phyloP scores from a whole-genome alignment of 2,329 filamentous ascomycete species.

The Colletotrichum sansevieriae region DNA sequence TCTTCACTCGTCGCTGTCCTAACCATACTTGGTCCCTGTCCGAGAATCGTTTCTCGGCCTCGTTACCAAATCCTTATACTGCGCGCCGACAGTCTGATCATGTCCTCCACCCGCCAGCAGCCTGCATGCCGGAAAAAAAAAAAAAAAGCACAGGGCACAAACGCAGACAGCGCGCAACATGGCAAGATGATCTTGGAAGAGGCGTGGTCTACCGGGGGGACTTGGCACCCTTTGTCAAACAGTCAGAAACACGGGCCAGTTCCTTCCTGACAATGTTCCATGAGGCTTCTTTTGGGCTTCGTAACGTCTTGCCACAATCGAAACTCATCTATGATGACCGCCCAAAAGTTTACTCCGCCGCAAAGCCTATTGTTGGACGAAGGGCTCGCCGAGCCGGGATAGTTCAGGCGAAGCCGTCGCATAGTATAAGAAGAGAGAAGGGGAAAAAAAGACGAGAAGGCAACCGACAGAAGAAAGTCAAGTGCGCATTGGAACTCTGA shows the following conservation, averaged over 20 bases:
- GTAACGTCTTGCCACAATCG: conserved; percentile 23
- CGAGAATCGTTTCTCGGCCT: not conserved
- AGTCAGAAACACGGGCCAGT: not conserved
- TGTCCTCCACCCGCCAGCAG: not conserved
- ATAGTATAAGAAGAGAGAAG: not conserved
- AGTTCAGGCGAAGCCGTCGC: conserved; percentile 10
- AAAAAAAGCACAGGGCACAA: no score
- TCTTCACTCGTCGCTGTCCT: not conserved
- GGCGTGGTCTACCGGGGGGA: not conserved
- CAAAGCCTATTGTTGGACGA: conserved; percentile 16
- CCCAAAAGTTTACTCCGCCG: not conserved
- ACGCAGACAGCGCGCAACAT: no score
- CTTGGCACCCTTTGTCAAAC: conserved; percentile 13
- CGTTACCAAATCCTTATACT: no score
- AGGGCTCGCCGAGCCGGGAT: conserved; percentile 15
- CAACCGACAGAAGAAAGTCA: not conserved
- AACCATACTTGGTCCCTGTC: not conserved
- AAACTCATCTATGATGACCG: conserved; percentile 7
- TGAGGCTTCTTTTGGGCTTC: conserved; percentile 18
- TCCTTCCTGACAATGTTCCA: conserved; percentile 25
- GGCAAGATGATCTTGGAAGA: no score
- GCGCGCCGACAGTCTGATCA: no score
- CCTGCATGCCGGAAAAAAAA: no score
- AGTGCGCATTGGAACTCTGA: conserved; percentile 14
- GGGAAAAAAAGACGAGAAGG: no score